Base-by-base conservation (phyloP, 1,284 basidiomycete genomes). In the Pyrrhoderma lamaoense region DNA sequence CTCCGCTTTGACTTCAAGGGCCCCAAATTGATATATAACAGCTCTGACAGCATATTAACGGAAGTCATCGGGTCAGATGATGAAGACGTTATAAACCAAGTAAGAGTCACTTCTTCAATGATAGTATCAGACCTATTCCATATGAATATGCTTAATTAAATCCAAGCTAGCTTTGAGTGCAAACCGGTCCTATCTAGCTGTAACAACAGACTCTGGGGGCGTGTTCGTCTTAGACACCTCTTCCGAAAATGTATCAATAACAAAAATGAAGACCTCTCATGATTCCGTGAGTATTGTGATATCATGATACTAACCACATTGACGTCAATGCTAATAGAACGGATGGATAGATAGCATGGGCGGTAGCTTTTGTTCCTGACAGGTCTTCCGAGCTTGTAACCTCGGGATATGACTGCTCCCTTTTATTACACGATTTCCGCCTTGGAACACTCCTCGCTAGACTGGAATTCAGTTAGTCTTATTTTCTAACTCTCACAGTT, bases 301-400 rank as follows among this genome's bases (percentile, higher is more conserved):
- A 40, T 8, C 5, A 40, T 22, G 16, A n/a, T n/a, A n/a, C n/a
- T n/a, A n/a, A n/a, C n/a, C n/a, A n/a, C n/a, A n/a, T n/a, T n/a
- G n/a, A n/a, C n/a, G n/a, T n/a, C n/a, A n/a, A n/a, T n/a, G n/a
- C n/a, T n/a, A n/a, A 16, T 16, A 59, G 22, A n/a, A 11, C 1
- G 14, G 21, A 35, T 14, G 42, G 19, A 5, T 58, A 90, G 87
- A 77, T 89, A 14, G 85, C 82, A 49, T 78, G 76, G 14, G 73
- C 74, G 22, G 77, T 85, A 35, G 75, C 70, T 52, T 89, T 87
- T 61, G 76, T 89, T 52, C 80, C 84, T 2, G 73, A 76, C 60
- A 72, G 85, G 36, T 77, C 84, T 14, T 72, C 69, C 49, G 86
- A 90, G 63, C 60, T 89, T 19, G 71, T 90, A 35, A 88, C 83